phyloP scores from a whole-genome alignment of 257 asterid species.

The Cruciata laevipes region DNA sequence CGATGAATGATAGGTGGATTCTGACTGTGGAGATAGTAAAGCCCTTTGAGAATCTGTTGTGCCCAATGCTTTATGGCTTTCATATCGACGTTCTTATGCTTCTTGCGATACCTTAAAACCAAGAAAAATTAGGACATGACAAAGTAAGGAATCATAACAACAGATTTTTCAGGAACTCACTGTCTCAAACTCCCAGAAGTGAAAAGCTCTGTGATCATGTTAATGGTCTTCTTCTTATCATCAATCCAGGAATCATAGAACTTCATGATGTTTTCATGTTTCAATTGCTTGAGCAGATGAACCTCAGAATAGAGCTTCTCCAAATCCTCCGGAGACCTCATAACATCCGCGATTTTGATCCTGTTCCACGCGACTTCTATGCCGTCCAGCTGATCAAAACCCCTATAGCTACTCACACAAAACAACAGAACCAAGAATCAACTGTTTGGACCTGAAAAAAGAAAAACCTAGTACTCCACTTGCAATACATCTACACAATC shows the following conservation, averaged over 20 bases:
- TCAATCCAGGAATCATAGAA: slow-evolving; percentile 63
- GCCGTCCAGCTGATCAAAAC: slow-evolving; percentile 69
- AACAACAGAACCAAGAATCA: neutral
- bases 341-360: slow-evolving; percentile 48
- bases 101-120: slow-evolving; percentile 45
- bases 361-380: slow-evolving; percentile 89
- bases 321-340: slow-evolving; percentile 59
- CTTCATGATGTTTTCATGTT: slow-evolving; percentile 56
- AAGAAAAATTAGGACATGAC: neutral
- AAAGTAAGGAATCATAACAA: neutral
- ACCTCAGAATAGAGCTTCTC: slow-evolving; percentile 73
- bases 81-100: slow-evolving; percentile 60
- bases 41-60: slow-evolving; percentile 65
- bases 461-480: neutral
- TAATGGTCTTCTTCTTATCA: slow-evolving; percentile 64
- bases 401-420: slow-evolving; percentile 47
- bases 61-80: slow-evolving; percentile 78
- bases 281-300: slow-evolving; percentile 57
- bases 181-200: slow-evolving; percentile 82
- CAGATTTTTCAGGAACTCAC: slow-evolving; percentile 34
- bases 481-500: neutral
- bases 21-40: slow-evolving; percentile 71
- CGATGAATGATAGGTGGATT: slow-evolving; percentile 71
- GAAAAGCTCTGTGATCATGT: slow-evolving; percentile 89
- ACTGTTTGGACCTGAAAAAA: neutral